Evolutionary conservation across 352 stramenopile genomes (phyloP), one percentile per base, ranked within the genome.

Genomic region (Halophytophthora polymorphica): DNA sequence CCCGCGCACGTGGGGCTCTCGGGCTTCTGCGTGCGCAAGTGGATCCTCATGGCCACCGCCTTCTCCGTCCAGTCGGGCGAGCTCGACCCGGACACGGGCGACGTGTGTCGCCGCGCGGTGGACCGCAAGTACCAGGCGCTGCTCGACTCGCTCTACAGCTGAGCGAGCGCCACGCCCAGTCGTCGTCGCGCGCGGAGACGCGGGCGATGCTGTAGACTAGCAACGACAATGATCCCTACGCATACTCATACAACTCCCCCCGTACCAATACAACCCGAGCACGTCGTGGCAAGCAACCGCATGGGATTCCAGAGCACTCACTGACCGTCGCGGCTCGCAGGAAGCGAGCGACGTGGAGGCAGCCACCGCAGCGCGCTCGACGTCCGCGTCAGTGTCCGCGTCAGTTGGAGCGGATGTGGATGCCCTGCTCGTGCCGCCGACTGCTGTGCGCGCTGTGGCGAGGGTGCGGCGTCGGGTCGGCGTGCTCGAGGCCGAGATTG

Each of bases 341-440:
- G 8, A 31, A 8, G 25, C 25, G 4, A 8, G 25, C 4, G 8
- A 4, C 8, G 25, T 8, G 25, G 25, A 4, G 4, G 25, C 25
- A 31, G 25, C 25, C 4, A 10, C 25, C 4, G 25, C 4, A 31
- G 25, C 4, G 8, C 8, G 25, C 25, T 31, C 25, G 8, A 8
- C 8, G 25, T 31, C 8, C 25, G 25, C 8, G 25, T 31, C 25
- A 31, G 25, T 31, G 25, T n/a, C n/a, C 29, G 18, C 17, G 25
- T 59, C 45, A 88, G 52, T 70, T 86, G 54, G 90, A 68, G 38
- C 85, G 85, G 52, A 95, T 95, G 53, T 78, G 83, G 49, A 95
- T 95, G 15, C 85, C 85, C 28, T 86, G 80, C 37, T 95, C 85
- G 22, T 85, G 77, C n/a, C 83, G 79, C 44, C 83, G 66, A 45